phyloP scores from a whole-genome alignment of 2,329 filamentous ascomycete genomes.

The Coniochaeta hoffmannii region DNA sequence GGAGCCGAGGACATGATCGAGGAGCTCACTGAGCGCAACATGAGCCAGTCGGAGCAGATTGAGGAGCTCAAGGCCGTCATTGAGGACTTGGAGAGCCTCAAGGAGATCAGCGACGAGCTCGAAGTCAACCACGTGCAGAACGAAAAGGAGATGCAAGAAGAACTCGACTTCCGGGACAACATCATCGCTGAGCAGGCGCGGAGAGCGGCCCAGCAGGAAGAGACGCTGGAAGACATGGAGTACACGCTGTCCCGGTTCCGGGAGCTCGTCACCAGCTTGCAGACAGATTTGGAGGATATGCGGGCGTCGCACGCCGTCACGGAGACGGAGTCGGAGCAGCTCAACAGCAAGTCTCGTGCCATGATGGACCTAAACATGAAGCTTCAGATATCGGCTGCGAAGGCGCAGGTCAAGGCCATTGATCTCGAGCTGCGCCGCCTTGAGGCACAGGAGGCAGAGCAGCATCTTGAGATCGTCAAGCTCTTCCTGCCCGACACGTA shows the following conservation, averaged over 20 bases:
- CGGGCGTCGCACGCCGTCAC: conserved; percentile 86
- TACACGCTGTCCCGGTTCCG: conserved; percentile 85
- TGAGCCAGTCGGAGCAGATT: conserved; percentile 74
- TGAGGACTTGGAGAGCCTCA: conserved; percentile 80
- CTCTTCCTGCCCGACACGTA: conserved; percentile 83
- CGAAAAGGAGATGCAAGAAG: conserved; percentile 89
- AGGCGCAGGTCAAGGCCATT: conserved; percentile 90
- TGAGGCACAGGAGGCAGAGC: conserved; percentile 79
- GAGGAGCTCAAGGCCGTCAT: conserved; percentile 76
- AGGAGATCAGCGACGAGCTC: conserved; percentile 90
- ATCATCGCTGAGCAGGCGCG: conserved; percentile 77
- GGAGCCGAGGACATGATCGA: conserved; percentile 93
- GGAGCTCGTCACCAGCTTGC: conserved; percentile 77
- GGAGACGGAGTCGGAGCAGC: conserved; percentile 85
- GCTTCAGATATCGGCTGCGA: conserved; percentile 80
- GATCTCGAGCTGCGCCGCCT: conserved; percentile 81
- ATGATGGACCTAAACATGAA: conserved; percentile 98
- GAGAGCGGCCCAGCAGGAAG: conserved; percentile 67
- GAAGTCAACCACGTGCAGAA: conserved; percentile 89
- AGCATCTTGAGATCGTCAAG: conserved; percentile 84
- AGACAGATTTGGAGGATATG: conserved; percentile 86
- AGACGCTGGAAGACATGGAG: conserved; percentile 77
- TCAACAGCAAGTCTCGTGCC: conserved; percentile 78
- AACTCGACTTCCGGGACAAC: conserved; percentile 81
- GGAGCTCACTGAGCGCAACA: conserved; percentile 80